phyloP scores from a whole-genome alignment of 106 monocot species.

The Iris macrosiphon region DNA sequence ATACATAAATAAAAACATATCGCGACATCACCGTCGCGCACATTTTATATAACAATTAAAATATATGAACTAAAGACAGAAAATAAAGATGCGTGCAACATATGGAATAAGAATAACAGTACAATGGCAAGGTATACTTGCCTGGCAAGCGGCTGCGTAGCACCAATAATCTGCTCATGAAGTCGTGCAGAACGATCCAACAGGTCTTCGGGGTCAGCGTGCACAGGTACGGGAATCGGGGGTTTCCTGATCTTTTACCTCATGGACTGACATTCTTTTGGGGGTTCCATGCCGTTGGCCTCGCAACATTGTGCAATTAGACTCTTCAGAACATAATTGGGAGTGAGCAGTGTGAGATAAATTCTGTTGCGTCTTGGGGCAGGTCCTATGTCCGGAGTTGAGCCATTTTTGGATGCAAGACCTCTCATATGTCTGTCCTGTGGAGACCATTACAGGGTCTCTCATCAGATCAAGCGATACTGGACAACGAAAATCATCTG shows the following conservation, averaged over 20 bases:
- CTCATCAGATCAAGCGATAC: slow-evolving; percentile 79
- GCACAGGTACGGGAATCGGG: no score
- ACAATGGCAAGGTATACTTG: no score
- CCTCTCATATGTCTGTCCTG: slow-evolving; percentile 83
- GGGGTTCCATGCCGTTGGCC: slow-evolving; percentile 62
- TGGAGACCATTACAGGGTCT: slow-evolving; percentile 78
- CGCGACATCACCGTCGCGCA: no score
- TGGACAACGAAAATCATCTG: slow-evolving; percentile 78
- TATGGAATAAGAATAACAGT: no score
- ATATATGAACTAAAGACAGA: no score
- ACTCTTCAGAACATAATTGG: slow-evolving; percentile 70
- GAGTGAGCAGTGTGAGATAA: slow-evolving; percentile 60
- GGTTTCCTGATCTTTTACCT: slow-evolving; percentile 23
- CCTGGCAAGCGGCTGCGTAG: no score
- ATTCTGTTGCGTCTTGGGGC: slow-evolving; percentile 66
- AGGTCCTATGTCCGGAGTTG: slow-evolving; percentile 66
- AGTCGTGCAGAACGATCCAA: no score
- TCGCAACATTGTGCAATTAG: slow-evolving; percentile 79
- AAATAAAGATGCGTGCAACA: no score
- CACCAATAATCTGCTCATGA: no score
- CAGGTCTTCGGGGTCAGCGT: no score
- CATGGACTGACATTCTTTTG: slow-evolving; percentile 17
- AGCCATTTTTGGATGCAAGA: slow-evolving; percentile 82
- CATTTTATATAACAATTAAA: no score
- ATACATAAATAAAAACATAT: no score